Percentiles rank a stretch among this genome's conserved stretches.
These are phyloP conservation scores for Tanacetum coccineum DNA, from an alignment of 129 eudicot genomes.

Conservation along the genomic window DNA sequence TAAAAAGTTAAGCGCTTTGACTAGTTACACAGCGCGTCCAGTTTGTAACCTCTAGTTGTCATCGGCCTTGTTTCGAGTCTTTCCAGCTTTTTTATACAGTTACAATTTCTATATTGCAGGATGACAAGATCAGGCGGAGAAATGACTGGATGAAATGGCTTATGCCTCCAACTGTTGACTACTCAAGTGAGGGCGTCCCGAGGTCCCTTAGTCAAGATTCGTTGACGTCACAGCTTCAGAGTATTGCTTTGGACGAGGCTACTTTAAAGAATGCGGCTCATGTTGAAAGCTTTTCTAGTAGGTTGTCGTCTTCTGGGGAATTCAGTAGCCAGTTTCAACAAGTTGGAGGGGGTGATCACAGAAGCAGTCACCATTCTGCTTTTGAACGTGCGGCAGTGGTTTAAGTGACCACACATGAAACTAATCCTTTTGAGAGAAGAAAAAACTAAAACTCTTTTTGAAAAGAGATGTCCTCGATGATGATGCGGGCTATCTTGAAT, in stretches of 20 bases:
- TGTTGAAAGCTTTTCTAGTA: slow-evolving; percentile 19
- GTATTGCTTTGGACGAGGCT: slow-evolving; percentile 31
- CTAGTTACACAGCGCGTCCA: too few species aligned
- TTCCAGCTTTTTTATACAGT: neutral
- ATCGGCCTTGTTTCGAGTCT: too few species aligned
- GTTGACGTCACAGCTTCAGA: slow-evolving; percentile 32
- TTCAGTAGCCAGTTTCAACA: slow-evolving; percentile 28
- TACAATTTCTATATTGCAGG: slow-evolving; percentile 23
- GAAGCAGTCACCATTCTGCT: neutral
- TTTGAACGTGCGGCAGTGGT: slow-evolving; percentile 25
- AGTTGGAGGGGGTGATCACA: slow-evolving; percentile 8
- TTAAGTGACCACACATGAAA: slow-evolving; percentile 11
- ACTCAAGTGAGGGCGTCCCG: too few species aligned
- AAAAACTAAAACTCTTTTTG: slow-evolving; percentile 15
- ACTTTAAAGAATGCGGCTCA: slow-evolving; percentile 5
- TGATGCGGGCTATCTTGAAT: slow-evolving; percentile 40
- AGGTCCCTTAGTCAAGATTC: slow-evolving; percentile 25
- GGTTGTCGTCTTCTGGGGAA: slow-evolving; percentile 37
- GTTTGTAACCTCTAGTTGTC: too few species aligned
- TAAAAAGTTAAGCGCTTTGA: too few species aligned
- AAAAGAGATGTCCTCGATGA: slow-evolving; percentile 33
- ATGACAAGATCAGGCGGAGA: slow-evolving; percentile 48
- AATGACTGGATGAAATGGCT: slow-evolving; percentile 53
- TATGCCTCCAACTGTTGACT: slow-evolving; percentile 46
- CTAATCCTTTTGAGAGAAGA: neutral